These are phyloP conservation scores for Pulveroboletus frians DNA, from an alignment of 768 basidiomycete species.

Conservation along the genomic window DNA sequence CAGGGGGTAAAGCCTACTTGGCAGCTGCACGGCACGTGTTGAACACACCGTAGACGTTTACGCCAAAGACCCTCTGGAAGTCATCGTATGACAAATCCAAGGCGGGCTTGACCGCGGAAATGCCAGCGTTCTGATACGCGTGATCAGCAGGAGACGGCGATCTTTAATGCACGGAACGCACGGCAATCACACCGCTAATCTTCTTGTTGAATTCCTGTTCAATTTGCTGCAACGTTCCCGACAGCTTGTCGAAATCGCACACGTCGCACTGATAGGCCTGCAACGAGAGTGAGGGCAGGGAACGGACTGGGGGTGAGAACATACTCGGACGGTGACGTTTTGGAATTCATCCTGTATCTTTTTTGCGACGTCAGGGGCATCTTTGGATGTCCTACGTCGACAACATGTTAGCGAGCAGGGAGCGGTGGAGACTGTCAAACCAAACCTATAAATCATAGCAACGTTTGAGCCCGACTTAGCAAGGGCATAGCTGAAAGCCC, in stretches of 20 bases:
- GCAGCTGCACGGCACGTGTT: conserved; percentile 57
- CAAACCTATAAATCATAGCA: conserved; percentile 56
- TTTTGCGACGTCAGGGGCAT: conserved; percentile 45
- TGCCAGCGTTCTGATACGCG: conserved; percentile 48
- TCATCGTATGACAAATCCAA: conserved; percentile 51
- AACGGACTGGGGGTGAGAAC: background rate
- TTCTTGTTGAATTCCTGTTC: conserved; percentile 39
- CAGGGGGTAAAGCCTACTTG: conserved; percentile 32
- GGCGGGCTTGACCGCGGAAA: conserved; percentile 59
- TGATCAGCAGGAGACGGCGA: background rate
- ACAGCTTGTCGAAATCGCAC: conserved; percentile 40
- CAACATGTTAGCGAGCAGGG: background rate
- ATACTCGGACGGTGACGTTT: conserved; percentile 37
- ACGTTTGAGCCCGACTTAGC: conserved; percentile 53
- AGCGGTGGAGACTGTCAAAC: background rate
- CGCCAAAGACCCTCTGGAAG: conserved; percentile 48
- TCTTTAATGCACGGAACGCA: conserved; percentile 15
- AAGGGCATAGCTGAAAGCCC: conserved; percentile 47
- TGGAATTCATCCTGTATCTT: conserved; percentile 43
- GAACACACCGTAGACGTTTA: conserved; percentile 65
- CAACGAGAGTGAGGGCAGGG: too few species aligned
- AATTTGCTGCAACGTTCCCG: conserved; percentile 43
- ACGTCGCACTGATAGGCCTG: conserved; percentile 67
- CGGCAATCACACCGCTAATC: conserved; percentile 54
- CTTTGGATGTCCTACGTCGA: conserved; percentile 37